phyloP scores from a whole-genome alignment of 1,284 basidiomycete genomes.

The Cystobasidium slooffiae region DNA sequence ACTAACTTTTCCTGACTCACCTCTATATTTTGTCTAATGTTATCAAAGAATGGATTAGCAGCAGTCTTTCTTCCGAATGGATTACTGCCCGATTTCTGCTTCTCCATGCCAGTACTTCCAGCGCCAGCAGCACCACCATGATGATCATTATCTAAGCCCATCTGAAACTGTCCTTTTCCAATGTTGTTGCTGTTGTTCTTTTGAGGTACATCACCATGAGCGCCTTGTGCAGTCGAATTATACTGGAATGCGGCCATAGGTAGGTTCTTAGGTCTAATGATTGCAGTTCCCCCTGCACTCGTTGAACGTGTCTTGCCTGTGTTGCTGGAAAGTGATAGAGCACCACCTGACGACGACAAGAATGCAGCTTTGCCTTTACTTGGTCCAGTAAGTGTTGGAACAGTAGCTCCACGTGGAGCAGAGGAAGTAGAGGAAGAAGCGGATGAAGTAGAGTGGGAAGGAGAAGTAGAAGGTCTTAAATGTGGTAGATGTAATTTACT shows the following conservation, averaged over 20 bases:
- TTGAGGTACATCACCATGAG: neutral
- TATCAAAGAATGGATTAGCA: constrained; percentile 69
- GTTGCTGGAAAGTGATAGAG: no score
- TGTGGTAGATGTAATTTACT: constrained; percentile 17
- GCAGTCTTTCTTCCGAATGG: constrained; percentile 40
- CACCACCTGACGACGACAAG: neutral
- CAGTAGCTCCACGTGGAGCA: no score
- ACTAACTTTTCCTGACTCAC: no score
- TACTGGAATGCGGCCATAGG: constrained; percentile 69
- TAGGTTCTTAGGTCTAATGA: constrained; percentile 65
- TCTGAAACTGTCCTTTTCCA: constrained; percentile 9
- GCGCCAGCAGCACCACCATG: neutral
- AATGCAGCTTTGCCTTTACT: no score
- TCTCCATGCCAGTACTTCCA: constrained; percentile 6
- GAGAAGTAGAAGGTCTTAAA: constrained; percentile 43
- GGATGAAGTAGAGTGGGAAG: constrained; percentile 27
- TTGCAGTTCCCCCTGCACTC: constrained; percentile 45
- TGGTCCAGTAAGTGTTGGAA: no score
- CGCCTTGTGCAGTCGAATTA: constrained; percentile 60
- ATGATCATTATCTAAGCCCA: constrained; percentile 16
- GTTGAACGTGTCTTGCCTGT: constrained; percentile 1
- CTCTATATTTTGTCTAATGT: constrained; percentile 92
- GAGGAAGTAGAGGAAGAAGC: neutral
- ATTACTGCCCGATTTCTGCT: neutral
- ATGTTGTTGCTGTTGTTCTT: neutral